These are phyloP conservation scores for Yarrowia sp. DNA, from an alignment of 805 yeast species.

Conservation along the genomic window DNA sequence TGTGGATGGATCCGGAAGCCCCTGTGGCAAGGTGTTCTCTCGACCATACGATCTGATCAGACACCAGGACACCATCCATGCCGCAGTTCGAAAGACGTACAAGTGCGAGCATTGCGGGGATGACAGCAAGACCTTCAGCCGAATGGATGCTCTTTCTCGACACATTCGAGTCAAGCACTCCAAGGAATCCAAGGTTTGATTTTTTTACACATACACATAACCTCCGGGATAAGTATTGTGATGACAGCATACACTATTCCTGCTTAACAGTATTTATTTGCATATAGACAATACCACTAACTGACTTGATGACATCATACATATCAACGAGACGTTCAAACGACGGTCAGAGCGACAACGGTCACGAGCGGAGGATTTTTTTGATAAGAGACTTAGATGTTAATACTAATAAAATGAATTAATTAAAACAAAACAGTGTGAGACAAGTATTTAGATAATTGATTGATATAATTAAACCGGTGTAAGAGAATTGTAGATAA, in stretches of 20 bases:
- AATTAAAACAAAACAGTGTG: background rate
- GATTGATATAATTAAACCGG: background rate
- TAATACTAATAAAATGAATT: background rate
- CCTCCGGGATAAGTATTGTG: conserved; percentile 23
- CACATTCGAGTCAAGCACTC: conserved; percentile 87
- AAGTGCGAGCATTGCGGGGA: conserved; percentile 85
- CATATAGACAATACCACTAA: conserved; percentile 27
- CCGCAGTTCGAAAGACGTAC: conserved; percentile 78
- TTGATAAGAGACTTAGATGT: background rate
- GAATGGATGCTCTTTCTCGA: conserved; percentile 92
- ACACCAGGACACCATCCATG: conserved; percentile 95
- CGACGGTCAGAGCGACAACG: conserved; percentile 16
- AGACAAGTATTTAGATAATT: background rate
- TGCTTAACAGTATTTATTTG: conserved; percentile 26
- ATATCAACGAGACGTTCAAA: conserved; percentile 11
- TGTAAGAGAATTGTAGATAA: too few relatives aligned
- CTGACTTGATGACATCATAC: conserved; percentile 10
- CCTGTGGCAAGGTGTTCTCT: conserved; percentile 78
- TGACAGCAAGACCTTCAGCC: conserved; percentile 77
- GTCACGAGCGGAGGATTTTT: conserved; percentile 14
- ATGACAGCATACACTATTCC: conserved; percentile 18
- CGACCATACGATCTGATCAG: conserved; percentile 92
- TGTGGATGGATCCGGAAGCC: conserved; percentile 35
- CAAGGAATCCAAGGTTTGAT: conserved; percentile 15
- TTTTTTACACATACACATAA: background rate